Conservation (phyloP, 2,329 filamentous ascomycete species). For the Ophiocordyceps australis region DNA sequence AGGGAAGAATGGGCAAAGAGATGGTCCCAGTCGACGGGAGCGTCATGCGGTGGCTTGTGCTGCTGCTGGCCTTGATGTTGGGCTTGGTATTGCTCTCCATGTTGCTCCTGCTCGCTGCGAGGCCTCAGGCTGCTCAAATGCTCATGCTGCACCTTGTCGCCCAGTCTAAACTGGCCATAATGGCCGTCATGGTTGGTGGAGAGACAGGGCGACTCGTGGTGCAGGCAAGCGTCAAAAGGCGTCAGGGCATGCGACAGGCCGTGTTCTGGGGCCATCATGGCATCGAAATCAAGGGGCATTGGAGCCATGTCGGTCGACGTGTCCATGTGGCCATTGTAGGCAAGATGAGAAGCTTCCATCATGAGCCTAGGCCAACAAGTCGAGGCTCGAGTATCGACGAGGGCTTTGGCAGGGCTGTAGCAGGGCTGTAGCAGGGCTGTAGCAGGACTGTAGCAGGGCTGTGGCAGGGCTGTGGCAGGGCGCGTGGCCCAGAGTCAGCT, state of each 20-base stretch:
- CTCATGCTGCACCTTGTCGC: slow-evolving; percentile 3
- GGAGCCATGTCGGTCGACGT: slow-evolving; percentile 12
- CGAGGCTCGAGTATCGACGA: too few relatives aligned
- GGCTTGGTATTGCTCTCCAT: too few relatives aligned
- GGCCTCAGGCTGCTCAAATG: not conserved
- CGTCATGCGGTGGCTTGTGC: not conserved
- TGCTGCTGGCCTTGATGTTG: not conserved
- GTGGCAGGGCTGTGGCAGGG: too few relatives aligned
- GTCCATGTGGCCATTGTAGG: slow-evolving; percentile 6
- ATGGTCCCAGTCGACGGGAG: slow-evolving; percentile 3
- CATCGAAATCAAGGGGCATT: slow-evolving; percentile 8
- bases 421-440: too few relatives aligned
- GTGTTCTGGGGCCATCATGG: slow-evolving; percentile 8
- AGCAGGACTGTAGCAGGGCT: too few relatives aligned
- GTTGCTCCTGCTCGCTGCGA: too few relatives aligned
- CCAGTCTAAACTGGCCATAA: slow-evolving; percentile 4
- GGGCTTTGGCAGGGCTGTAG: too few relatives aligned
- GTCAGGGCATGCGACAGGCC: slow-evolving; percentile 9
- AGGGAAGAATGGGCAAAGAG: slow-evolving; percentile 4
- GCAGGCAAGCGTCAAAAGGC: slow-evolving; percentile 9
- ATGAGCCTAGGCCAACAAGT: too few relatives aligned
- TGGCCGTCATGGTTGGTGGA: slow-evolving; percentile 6
- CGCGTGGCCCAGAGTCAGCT: too few relatives aligned
- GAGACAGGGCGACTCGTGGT: slow-evolving; percentile 15
- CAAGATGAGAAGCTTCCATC: slow-evolving; percentile 8